Evolutionary conservation across 495 filamentous ascomycete genomes (phyloP), one percentile per base, ranked within the genome.

Genomic region (Penicillium dipodomyicola): DNA sequence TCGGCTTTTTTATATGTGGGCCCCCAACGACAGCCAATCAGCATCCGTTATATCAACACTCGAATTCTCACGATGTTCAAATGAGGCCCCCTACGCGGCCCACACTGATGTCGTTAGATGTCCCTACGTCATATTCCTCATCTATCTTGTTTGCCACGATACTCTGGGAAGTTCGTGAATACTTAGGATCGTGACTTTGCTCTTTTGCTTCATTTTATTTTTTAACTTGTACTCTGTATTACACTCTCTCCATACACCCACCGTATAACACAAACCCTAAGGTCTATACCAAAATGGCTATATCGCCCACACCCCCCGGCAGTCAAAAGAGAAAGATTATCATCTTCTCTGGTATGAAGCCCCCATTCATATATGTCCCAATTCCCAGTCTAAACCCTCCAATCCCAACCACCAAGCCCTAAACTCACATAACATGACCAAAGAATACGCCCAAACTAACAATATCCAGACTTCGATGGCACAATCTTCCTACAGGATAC

Each of bases 401-500:
- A n/a, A 39, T 17, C 35, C 35, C 15, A 39, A 39, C n/a, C 15
- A 17, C 8, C 29, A 46, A 57, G 9, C 27, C 44, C 44, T 30
- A 30, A 30, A 9, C 30, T n/a, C 35, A 35, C 14, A 14, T n/a
- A 15, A 29, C 8, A 46, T 3, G 0, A 3, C 25, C 11, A 43
- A 5, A 43, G 7, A 30, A 48, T 23, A 39, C 11, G 0, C 30
- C 30, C 15, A n/a, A 19, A 20, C 29, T 61, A 56, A 64, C 54
- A 25, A 37, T 5, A 22, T 10, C 2, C 20, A 86, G 86, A 90
- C 69, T 90, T 89, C 62, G 87, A 90, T 64, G 87, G 87, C 59
- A 89, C 87, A 35, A 90, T 90, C 62, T 88, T 86, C 75, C 85
- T 89, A 79, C 85, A 90, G 80, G 87, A 89, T 57, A 89, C 85